Evolutionary conservation across 495 filamentous ascomycete species (phyloP).

Genomic region (Geoglossum glabrum): DNA sequence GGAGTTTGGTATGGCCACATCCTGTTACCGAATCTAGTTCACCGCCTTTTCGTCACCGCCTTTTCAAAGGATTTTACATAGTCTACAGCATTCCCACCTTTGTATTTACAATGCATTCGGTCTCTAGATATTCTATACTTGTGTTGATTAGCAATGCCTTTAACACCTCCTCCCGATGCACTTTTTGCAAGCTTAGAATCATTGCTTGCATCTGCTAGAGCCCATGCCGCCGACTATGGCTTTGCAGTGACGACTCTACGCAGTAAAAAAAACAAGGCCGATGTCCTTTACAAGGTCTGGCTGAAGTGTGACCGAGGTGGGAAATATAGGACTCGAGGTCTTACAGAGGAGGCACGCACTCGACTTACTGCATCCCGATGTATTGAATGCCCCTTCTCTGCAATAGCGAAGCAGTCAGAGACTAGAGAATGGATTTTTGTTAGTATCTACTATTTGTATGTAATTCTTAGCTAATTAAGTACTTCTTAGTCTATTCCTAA

Average conservation of each 20-base stretch:
- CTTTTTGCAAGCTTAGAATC: too few relatives aligned
- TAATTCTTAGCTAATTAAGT: background rate
- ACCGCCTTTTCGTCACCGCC: too few relatives aligned
- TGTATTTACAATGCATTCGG: too few relatives aligned
- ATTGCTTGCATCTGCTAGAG: too few relatives aligned
- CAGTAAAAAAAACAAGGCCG: background rate
- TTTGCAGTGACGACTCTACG: background rate
- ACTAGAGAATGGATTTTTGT: background rate
- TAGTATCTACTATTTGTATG: too few relatives aligned
- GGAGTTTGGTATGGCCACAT: too few relatives aligned
- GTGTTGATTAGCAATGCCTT: too few relatives aligned
- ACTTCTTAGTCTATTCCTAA: background rate
- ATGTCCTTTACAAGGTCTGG: background rate
- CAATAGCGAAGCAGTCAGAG: background rate
- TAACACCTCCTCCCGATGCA: too few relatives aligned
- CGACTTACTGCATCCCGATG: background rate
- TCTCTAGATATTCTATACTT: too few relatives aligned
- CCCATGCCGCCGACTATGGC: background rate
- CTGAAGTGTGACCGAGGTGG: background rate
- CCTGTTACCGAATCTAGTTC: too few relatives aligned
- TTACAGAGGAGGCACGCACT: background rate
- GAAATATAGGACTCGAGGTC: background rate
- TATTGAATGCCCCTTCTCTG: background rate
- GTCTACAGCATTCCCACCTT: too few relatives aligned
- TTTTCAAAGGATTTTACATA: too few relatives aligned